Conservation (phyloP, 2,329 filamentous ascomycete species). For the Zymoseptoria pseudotritici region DNA sequence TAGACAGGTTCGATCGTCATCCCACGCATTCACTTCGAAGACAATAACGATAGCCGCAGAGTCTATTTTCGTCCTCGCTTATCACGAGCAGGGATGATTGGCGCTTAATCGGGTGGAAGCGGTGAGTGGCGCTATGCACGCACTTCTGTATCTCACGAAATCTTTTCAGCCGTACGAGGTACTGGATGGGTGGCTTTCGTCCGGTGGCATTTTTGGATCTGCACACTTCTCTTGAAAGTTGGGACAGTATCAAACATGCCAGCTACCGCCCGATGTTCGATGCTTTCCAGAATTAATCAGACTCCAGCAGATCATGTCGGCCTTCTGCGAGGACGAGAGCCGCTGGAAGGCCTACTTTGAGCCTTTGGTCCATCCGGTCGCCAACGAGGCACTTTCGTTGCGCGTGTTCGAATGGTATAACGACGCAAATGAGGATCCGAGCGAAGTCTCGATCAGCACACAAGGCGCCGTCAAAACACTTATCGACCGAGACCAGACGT, state of each 20-base stretch:
- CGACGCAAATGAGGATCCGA: background rate
- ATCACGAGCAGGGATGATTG: background rate
- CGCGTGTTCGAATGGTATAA: slow-evolving; percentile 2
- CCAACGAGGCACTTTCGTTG: background rate
- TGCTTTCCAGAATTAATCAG: background rate
- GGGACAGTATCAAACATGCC: too few relatives aligned
- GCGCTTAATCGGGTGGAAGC: background rate
- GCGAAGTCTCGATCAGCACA: background rate
- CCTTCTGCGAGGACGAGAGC: slow-evolving; percentile 6
- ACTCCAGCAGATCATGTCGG: slow-evolving; percentile 1
- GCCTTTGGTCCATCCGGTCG: background rate
- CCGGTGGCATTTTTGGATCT: background rate
- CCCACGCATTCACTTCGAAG: background rate
- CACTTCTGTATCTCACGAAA: background rate
- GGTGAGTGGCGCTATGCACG: background rate
- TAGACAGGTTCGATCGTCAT: background rate
- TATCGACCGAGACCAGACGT: background rate
- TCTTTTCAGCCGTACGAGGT: background rate
- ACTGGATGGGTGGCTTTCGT: background rate
- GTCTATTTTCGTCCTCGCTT: slow-evolving; percentile 2
- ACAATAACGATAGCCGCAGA: background rate
- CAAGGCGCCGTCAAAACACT: background rate
- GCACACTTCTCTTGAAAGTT: background rate
- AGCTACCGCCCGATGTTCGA: too few relatives aligned
- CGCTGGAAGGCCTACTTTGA: slow-evolving; percentile 5